Evolutionary conservation across 805 yeast species (phyloP).

Genomic region (Wickerhamiella kurtzmanii): DNA sequence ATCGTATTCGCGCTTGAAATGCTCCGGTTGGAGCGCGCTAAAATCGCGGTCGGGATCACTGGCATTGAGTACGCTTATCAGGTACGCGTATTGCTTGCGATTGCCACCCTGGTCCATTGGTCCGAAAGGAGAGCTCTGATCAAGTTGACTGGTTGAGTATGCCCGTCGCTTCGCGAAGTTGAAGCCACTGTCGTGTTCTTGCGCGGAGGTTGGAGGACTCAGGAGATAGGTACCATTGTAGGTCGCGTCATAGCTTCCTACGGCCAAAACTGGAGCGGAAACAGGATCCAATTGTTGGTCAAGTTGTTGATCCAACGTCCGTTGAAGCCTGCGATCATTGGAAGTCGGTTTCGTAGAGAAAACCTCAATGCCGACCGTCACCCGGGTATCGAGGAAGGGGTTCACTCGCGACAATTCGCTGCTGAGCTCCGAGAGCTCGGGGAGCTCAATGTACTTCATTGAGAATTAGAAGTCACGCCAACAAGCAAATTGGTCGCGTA

Average conservation of each 20-base stretch:
- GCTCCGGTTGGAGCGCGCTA: constrained; percentile 67
- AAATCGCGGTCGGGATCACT: constrained; percentile 96
- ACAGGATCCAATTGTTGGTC: constrained; percentile 24
- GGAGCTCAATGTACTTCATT: constrained; percentile 73
- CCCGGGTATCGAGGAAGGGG: constrained; percentile 58
- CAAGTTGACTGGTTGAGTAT: constrained; percentile 19
- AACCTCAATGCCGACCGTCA: constrained; percentile 82
- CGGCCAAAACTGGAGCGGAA: not conserved
- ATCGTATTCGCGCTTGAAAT: constrained; percentile 39
- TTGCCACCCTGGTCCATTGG: constrained; percentile 78
- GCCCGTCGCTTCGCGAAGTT: constrained; percentile 15
- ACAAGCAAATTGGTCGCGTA: too few species aligned
- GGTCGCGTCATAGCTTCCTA: not conserved
- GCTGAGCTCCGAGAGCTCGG: constrained; percentile 82
- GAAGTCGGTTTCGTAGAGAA: constrained; percentile 91
- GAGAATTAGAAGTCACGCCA: too few species aligned
- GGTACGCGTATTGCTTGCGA: constrained; percentile 76
- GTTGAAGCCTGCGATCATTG: constrained; percentile 76
- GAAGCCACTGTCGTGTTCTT: constrained; percentile 3
- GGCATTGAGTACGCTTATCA: constrained; percentile 80
- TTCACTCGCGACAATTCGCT: constrained; percentile 58
- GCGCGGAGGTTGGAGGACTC: constrained; percentile 4
- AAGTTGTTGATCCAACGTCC: constrained; percentile 71
- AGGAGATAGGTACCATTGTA: not conserved
- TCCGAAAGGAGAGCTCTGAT: constrained; percentile 57